A percentile compares a stretch with the other conserved stretches of the same genome.
These are phyloP conservation scores for Exserohilum rostratum DNA, from an alignment of 2,329 filamentous ascomycete genomes.

Conservation along the genomic window DNA sequence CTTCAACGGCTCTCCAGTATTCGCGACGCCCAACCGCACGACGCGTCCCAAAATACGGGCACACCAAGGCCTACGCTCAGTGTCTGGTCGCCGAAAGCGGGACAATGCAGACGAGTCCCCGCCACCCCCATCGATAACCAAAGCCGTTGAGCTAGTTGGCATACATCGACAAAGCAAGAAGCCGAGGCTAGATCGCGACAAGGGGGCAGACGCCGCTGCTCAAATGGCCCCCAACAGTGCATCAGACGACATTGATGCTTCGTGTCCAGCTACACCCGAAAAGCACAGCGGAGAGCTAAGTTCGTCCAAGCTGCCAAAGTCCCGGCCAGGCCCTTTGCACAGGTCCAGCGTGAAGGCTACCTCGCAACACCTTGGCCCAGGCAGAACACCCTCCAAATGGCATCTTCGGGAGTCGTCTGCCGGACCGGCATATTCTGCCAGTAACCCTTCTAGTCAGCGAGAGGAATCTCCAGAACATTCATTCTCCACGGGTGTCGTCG, in stretches of 20 bases:
- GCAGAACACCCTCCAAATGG: conserved; percentile 25
- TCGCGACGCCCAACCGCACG: conserved; percentile 49
- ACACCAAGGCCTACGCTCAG: conserved; percentile 30
- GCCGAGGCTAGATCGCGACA: conserved; percentile 48
- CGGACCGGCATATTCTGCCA: conserved; percentile 28
- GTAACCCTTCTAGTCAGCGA: conserved; percentile 17
- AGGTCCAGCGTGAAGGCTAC: conserved; percentile 26
- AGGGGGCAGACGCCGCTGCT: conserved; percentile 20
- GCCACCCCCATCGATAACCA: conserved; percentile 61
- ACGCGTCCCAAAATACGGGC: conserved; percentile 36
- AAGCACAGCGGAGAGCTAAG: conserved; percentile 39
- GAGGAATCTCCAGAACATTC: conserved; percentile 26
- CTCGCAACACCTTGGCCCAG: conserved; percentile 23
- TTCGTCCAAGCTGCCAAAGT: conserved; percentile 29
- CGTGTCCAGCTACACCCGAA: conserved; percentile 47
- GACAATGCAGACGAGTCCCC: conserved; percentile 45
- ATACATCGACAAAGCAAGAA: conserved; percentile 59
- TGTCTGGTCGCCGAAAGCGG: conserved; percentile 53
- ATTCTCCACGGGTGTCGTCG: conserved; percentile 36
- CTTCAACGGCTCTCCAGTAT: conserved; percentile 51
- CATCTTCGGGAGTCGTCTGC: conserved; percentile 34
- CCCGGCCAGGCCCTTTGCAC: conserved; percentile 22
- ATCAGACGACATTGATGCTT: conserved; percentile 43
- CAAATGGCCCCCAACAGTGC: conserved; percentile 31
- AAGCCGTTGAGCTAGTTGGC: conserved; percentile 58